Base-by-base conservation (phyloP, 805 yeast species). In the Candida piceae region DNA sequence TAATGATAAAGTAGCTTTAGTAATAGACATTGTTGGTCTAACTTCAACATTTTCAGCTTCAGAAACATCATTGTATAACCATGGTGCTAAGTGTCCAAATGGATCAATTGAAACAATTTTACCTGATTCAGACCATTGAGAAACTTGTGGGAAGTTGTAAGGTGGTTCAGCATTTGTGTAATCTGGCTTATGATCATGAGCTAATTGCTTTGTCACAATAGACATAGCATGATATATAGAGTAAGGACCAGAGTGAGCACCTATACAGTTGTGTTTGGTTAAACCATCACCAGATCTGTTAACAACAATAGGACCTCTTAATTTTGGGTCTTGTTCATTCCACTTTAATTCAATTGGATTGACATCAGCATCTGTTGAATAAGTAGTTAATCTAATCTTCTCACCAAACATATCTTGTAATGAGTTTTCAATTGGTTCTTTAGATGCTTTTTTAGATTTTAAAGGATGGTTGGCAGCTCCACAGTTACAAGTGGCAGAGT, bases 101-200 rank as follows among this genome's bases (percentile, higher is more conserved):
- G 84, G 81, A 54, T 78, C 85, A 69, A 78, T 58, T 2, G 84
- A 68, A 17, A 76, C 83, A 45, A 78, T 78, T 55, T 78, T 78
- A 42, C 69, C 70, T 15, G 57, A 48, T 37, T 67, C 73, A 32
- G 64, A 63, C 85, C 85, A 78, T 44, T 72, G 74, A 20, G 72
- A 67, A 40, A 71, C 74, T 39, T 73, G 76, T 8, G 71, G 69
- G 45, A 78, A 64, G 18, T 70, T 50, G 37, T 74, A 73, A 9
- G 79, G 79, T 9, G 85, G 84, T 49, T 78, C 72, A 21, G 84
- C 70, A 53, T 78, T 76, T 31, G 80, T 72, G 55, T 73, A 78
- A 48, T 79, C 79, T 19, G 84, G 78, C 32, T 58, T 57, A 50
- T 78, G 76, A 37, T 63, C 57, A 18, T 68, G 60, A 36, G 75